These are phyloP conservation scores for Naumovozyma baii DNA, from an alignment of 805 yeast species.

Conservation along the genomic window DNA sequence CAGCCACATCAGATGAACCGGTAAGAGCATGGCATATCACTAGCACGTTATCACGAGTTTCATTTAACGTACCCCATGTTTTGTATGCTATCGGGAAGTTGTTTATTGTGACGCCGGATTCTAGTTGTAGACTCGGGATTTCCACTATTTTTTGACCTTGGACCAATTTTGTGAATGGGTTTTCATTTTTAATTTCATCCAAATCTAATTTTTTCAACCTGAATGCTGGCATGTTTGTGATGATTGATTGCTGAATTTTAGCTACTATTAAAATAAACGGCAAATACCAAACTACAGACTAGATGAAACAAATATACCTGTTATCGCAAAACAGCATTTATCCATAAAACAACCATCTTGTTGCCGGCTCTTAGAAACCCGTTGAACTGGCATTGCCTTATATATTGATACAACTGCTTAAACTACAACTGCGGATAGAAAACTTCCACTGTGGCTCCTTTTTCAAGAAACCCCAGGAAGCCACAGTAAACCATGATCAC, in stretches of 20 bases:
- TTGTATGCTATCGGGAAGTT: conserved; percentile 90
- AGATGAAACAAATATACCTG: no score
- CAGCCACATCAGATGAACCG: conserved; percentile 89
- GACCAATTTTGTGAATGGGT: conserved; percentile 63
- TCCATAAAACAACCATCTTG: no score
- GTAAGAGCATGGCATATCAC: conserved; percentile 94
- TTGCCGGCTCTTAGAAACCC: no score
- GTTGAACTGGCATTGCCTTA: no score
- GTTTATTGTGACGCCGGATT: conserved; percentile 62
- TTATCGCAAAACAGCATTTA: no score
- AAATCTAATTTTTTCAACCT: conserved; percentile 11
- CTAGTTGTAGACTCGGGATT: conserved; percentile 64
- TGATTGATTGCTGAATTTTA: neutral
- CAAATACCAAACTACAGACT: no score
- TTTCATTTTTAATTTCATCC: conserved; percentile 26
- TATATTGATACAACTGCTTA: no score
- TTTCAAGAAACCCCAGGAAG: no score
- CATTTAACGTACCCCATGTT: conserved; percentile 85
- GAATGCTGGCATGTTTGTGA: neutral
- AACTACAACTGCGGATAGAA: no score
- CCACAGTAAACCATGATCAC: no score
- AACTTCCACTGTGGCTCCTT: no score
- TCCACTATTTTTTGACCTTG: conserved; percentile 69
- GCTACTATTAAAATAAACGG: no score
- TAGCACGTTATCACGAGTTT: conserved; percentile 60